Conservation (phyloP, 768 basidiomycete species). For the Dendrothele bispora region DNA sequence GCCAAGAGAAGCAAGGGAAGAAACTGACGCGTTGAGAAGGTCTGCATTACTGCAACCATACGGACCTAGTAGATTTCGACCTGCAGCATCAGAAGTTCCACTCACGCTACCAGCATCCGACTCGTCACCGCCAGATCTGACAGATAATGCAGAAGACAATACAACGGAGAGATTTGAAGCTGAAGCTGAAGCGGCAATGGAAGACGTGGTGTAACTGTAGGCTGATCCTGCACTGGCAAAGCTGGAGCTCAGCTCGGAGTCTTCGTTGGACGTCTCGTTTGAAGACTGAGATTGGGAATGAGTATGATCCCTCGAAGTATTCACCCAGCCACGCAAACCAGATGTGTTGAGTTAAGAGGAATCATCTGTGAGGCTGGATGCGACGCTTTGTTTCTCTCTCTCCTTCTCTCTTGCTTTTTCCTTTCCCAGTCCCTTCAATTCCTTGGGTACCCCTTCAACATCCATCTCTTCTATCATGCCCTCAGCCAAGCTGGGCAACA, state of each 20-base stretch:
- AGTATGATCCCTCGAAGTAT: neutral
- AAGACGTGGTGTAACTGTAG: conserved; percentile 1
- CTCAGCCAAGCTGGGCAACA: conserved; percentile 63
- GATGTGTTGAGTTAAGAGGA: conserved; percentile 8
- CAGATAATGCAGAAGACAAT: too few species aligned
- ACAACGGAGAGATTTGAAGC: too few species aligned
- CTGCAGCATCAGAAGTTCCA: too few species aligned
- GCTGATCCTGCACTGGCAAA: conserved; percentile 6
- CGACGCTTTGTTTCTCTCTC: neutral
- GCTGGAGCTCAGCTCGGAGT: neutral
- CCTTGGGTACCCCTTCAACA: conserved; percentile 65
- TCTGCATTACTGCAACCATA: conserved; percentile 5
- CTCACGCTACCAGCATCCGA: too few species aligned
- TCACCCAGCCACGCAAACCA: conserved; percentile 12
- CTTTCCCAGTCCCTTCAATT: neutral
- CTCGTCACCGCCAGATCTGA: too few species aligned
- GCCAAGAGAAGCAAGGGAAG: conserved; percentile 4
- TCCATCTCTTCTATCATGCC: conserved; percentile 74
- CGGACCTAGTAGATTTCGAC: too few species aligned
- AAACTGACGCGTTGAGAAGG: conserved; percentile 6
- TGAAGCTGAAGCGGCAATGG: too few species aligned
- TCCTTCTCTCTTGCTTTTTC: neutral
- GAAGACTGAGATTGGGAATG: too few species aligned
- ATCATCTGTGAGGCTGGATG: too few species aligned
- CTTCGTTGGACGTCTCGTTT: too few species aligned